phyloP scores from a whole-genome alignment of 140 eudicot genomes.

The Stevia rebaudiana region DNA sequence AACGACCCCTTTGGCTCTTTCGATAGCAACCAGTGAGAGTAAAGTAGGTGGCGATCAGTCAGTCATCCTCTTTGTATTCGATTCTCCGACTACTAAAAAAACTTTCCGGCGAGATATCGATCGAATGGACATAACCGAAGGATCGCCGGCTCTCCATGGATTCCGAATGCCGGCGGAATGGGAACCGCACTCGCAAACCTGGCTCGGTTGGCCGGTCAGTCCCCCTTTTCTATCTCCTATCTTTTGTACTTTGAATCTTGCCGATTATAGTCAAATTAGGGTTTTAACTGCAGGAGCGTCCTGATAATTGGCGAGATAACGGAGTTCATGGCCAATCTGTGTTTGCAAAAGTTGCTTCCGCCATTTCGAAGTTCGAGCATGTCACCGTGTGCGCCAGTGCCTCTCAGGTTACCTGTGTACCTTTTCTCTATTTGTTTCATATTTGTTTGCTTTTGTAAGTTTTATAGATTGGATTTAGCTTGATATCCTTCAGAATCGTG shows the following conservation, averaged over 20 bases:
- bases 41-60: neutral
- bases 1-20: neutral
- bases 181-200: constrained; percentile 74
- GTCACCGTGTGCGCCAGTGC: constrained; percentile 90
- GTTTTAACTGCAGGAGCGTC: constrained; percentile 56
- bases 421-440: neutral
- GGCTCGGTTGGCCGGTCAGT: constrained; percentile 98
- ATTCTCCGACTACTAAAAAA: neutral
- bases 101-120: neutral
- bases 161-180: constrained; percentile 91
- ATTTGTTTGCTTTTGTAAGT: constrained; percentile 5
- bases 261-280: constrained; percentile 5
- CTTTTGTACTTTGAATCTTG: neutral
- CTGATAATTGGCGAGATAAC: constrained; percentile 85
- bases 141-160: constrained; percentile 53
- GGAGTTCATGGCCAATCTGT: constrained; percentile 61
- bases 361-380: constrained; percentile 78
- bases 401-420: constrained; percentile 45
- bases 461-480: too few relatives aligned
- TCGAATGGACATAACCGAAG: constrained; percentile 50
- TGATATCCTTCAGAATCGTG: too few relatives aligned
- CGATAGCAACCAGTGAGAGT: neutral
- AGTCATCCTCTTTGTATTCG: neutral
- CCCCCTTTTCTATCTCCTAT: neutral
- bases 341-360: constrained; percentile 70